Conservation (phyloP, 2,329 filamentous ascomycete species). For the Helminthosporium solani region DNA sequence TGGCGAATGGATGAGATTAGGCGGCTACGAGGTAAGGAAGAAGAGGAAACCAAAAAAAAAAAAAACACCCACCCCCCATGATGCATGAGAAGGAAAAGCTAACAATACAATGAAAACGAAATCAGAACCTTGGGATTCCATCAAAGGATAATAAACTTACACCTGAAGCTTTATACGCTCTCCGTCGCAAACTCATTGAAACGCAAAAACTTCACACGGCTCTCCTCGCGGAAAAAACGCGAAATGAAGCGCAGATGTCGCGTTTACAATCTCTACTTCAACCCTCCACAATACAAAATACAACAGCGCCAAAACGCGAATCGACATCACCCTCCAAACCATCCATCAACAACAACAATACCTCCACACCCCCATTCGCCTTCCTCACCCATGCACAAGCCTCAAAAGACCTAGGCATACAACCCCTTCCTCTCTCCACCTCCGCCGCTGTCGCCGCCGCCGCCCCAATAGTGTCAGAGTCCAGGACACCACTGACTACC, state of each 20-base stretch:
- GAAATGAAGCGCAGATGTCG: constrained; percentile 69
- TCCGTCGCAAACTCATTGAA: constrained; percentile 73
- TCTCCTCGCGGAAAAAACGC: constrained; percentile 67
- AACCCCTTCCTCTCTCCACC: constrained; percentile 30
- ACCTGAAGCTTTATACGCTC: constrained; percentile 67
- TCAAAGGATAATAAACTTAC: constrained; percentile 51
- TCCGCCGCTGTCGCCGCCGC: not conserved
- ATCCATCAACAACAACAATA: not conserved
- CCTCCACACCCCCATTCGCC: constrained; percentile 45
- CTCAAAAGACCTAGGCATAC: constrained; percentile 49
- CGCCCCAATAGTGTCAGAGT: constrained; percentile 23
- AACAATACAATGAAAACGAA: not conserved
- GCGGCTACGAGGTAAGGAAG: constrained; percentile 82
- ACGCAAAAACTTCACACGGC: constrained; percentile 73
- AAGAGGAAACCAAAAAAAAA: too few species aligned
- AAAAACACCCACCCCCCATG: not conserved
- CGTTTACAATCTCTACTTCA: constrained; percentile 62
- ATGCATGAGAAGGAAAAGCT: not conserved
- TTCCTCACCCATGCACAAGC: constrained; percentile 57
- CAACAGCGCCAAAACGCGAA: constrained; percentile 14
- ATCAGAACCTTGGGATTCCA: constrained; percentile 28
- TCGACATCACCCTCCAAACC: constrained; percentile 20
- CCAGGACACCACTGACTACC: constrained; percentile 60
- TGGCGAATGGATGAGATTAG: constrained; percentile 74
- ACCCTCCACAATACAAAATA: constrained; percentile 3